Evolutionary conservation across 495 filamentous ascomycete species (phyloP), one percentile per base, ranked within the genome.

Genomic region (Hypoxylon cercidicola): DNA sequence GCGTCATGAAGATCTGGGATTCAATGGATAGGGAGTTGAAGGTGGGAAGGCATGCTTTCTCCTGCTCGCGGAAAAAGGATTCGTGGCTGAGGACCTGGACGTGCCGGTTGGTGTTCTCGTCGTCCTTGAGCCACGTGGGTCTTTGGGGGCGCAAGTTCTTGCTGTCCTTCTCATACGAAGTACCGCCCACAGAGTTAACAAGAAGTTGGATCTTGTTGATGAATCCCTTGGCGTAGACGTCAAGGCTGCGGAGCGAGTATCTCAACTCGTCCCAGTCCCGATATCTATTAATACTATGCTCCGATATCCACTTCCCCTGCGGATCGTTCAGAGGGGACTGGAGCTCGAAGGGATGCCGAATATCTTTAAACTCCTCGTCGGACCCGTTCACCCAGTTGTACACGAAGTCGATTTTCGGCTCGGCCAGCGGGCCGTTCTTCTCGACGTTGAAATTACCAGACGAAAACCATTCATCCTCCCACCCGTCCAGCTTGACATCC

Each of bases 361-460:
- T 72, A 15, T 74, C 66, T 11, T 62, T 60, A 46, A 80, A 75
- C 9, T 64, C 73, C 4, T 68, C 47, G 9, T 80, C 77, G 15
- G 77, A 77, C 7, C 78, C 78, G 52, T 80, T 80, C 16, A 80
- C 77, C 78, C 78, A 80, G 23, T 75, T 77, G 49, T 80, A 80
- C 15, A 80, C 73, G 46, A 80, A 80, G 49, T 80, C 78, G 43
- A 80, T 77, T 50, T 76, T 79, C 9, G 78, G 75, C 60, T 80
- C 78, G n/a, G 53, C 51, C 13, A 76, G 35, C 34, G 55, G 56
- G 13, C 70, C 70, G 35, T 62, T 40, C 35, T 71, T 65, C 21
- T 74, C 67, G 18, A 44, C 65, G 23, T 68, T 55, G 54, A 71
- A 79, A 8, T 64, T 48, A 0, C 69, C 74, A 3, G 70, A 68